phyloP scores from a whole-genome alignment of 2,329 filamentous ascomycete species.

The Scortechinia acanthostroma region DNA sequence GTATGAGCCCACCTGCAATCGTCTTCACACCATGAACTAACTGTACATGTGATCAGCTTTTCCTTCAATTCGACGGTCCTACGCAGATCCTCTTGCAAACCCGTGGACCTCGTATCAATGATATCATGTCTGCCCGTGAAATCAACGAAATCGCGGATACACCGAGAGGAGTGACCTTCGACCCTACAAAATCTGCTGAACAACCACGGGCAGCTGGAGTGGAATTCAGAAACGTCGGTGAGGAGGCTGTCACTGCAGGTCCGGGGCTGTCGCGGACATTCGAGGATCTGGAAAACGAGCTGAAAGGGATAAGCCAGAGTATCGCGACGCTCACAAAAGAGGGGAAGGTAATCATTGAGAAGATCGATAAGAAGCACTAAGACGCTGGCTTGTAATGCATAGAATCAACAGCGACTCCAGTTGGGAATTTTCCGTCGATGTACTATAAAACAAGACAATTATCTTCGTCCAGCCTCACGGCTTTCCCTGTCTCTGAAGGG shows the following conservation, averaged over 20 bases:
- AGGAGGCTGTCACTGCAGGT: background rate
- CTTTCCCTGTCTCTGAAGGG: no score
- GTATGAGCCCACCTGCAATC: background rate
- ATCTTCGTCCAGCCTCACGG: no score
- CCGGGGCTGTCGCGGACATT: background rate
- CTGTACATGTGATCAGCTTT: constrained; percentile 47
- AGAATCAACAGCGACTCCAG: no score
- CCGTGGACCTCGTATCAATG: constrained; percentile 70
- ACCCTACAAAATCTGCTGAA: background rate
- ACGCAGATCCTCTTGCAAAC: constrained; percentile 82
- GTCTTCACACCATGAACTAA: background rate
- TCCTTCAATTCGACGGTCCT: constrained; percentile 83
- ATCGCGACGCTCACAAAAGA: background rate
- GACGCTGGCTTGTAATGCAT: no score
- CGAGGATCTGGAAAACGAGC: background rate
- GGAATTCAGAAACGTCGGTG: background rate
- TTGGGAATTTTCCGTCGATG: no score
- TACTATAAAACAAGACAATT: no score
- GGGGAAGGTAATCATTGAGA: background rate
- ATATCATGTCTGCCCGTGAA: constrained; percentile 70
- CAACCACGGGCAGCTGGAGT: background rate
- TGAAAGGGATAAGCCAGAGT: background rate
- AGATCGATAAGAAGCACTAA: background rate
- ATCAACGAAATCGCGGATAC: constrained; percentile 85
- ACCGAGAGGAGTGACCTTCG: constrained; percentile 48